phyloP scores from a whole-genome alignment of 139 green algal genomes.

The Chlamydomonas schloesseri region DNA sequence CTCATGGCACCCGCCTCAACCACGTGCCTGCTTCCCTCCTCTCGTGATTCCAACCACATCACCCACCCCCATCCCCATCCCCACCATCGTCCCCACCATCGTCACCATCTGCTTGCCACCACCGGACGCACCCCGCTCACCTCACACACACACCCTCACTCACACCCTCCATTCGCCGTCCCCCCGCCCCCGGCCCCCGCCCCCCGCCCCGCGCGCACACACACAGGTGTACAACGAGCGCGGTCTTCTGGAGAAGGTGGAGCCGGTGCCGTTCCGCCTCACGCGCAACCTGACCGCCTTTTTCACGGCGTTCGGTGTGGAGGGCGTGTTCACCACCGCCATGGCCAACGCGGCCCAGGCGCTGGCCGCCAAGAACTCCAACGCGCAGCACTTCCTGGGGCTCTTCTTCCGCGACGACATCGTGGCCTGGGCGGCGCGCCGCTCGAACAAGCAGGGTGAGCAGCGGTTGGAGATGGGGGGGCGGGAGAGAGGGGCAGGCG shows the following conservation, averaged over 20 bases:
- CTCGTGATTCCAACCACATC: too few species aligned
- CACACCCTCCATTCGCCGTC: background rate
- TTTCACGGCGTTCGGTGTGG: constrained; percentile 95
- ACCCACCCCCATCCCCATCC: too few species aligned
- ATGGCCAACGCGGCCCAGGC: constrained; percentile 76
- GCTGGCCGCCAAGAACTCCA: constrained; percentile 52
- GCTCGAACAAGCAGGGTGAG: constrained; percentile 45
- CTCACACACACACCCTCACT: too few species aligned
- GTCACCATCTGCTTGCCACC: too few species aligned
- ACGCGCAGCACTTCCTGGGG: constrained; percentile 73
- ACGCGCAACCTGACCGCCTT: constrained; percentile 97
- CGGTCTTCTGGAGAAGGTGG: constrained; percentile 75
- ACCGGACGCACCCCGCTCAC: too few species aligned
- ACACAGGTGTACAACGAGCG: constrained; percentile 68
- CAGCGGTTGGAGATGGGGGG: background rate
- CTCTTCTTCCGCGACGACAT: constrained; percentile 86
- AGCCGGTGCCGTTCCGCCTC: constrained; percentile 96
- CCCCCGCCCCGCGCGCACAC: too few species aligned
- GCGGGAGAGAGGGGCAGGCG: background rate
- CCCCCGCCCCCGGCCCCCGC: too few species aligned
- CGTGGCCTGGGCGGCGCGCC: constrained; percentile 40
- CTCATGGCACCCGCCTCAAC: too few species aligned
- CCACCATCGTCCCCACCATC: too few species aligned
- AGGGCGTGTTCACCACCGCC: constrained; percentile 81
- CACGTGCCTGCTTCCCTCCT: too few species aligned